A percentile compares a stretch with the other conserved stretches of the same genome.
Conservation (phyloP, 495 filamentous ascomycete genomes). For the Annulohypoxylon maeteangense region DNA sequence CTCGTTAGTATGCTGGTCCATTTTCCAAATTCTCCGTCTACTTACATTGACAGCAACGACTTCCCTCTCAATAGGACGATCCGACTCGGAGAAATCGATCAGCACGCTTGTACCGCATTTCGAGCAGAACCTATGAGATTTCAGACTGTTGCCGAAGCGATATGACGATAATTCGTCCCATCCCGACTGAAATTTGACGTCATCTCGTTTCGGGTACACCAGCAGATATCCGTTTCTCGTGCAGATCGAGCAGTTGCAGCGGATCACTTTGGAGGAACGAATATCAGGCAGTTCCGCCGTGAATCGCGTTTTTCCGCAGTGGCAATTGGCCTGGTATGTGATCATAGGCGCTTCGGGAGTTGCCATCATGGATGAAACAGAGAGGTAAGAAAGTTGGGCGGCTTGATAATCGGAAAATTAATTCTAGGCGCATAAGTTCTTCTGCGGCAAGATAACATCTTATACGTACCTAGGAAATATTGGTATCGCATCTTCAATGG, state of each 20-base stretch:
- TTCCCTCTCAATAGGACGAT: neutral
- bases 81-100: slow-evolving; percentile 3
- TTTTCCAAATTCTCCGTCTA: neutral
- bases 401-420: neutral
- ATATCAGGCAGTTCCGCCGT: neutral
- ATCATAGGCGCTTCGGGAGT: neutral
- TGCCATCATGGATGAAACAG: neutral
- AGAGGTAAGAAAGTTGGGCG: neutral
- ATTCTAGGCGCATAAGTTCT: neutral
- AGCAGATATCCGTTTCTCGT: slow-evolving; percentile 2
- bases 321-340: slow-evolving; percentile 6
- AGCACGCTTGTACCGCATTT: slow-evolving; percentile 1
- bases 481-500: neutral
- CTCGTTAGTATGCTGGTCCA: neutral
- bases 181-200: neutral
- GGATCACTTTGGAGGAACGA: neutral
- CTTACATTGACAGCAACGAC: neutral
- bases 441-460: neutral
- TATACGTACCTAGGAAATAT: neutral
- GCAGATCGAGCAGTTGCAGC: slow-evolving; percentile 8
- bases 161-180: slow-evolving; percentile 4
- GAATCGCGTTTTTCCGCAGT: neutral
- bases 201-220: neutral
- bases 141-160: slow-evolving; percentile 3
- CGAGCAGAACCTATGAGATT: neutral